These are phyloP conservation scores for Pseudoturritis turrita DNA, from an alignment of 345 rosid species.

Conservation along the genomic window DNA sequence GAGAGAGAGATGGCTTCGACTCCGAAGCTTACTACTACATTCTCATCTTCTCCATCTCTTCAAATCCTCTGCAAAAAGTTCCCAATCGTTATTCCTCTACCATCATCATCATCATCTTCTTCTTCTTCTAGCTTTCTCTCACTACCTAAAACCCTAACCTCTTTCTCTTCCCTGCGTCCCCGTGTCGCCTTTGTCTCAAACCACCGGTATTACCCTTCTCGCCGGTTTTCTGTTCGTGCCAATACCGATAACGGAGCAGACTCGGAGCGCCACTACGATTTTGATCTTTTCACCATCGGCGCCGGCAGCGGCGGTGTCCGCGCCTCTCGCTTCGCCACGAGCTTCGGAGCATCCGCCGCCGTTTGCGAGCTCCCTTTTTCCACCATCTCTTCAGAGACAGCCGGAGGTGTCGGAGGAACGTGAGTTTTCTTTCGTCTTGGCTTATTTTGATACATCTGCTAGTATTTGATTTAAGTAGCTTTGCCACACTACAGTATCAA, in stretches of 20 bases:
- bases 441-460: not conserved
- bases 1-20: conserved; percentile 44
- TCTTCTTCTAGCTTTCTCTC: conserved; percentile 26
- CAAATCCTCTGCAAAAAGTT: conserved; percentile 38
- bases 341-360: conserved; percentile 86
- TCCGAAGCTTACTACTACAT: conserved; percentile 51
- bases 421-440: conserved; percentile 32
- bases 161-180: conserved; percentile 19
- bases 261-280: conserved; percentile 55
- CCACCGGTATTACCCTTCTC: conserved; percentile 23
- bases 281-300: conserved; percentile 93
- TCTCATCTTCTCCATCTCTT: conserved; percentile 48
- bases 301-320: conserved; percentile 99
- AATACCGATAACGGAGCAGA: conserved; percentile 61
- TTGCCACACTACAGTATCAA: not conserved
- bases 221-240: conserved; percentile 45
- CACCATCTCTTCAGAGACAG: conserved; percentile 79
- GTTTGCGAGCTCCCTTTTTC: conserved; percentile 94
- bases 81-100: conserved; percentile 26
- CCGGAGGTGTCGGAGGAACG: conserved; percentile 99
- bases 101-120: conserved; percentile 5
- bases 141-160: conserved; percentile 36
- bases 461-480: not conserved
- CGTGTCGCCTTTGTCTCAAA: conserved; percentile 25
- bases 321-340: conserved; percentile 85